Base-by-base conservation (phyloP, 106 monocot genomes). In the Acorus calamus region DNA sequence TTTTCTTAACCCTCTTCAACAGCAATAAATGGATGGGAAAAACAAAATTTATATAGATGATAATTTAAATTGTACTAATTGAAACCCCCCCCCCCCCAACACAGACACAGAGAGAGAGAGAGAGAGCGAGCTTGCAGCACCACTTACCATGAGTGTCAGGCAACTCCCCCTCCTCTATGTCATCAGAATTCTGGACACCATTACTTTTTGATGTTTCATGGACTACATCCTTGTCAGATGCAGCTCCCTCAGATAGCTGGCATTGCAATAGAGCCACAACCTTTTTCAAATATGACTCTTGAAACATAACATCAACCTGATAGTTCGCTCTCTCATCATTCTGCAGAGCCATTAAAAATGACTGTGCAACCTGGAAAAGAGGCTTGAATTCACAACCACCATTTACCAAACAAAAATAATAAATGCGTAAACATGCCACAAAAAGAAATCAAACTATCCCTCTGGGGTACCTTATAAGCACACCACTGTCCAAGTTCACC, bases 401-500 rank as follows among this genome's bases (percentile, higher is more conserved):
- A 28, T 28, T 28, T 28, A 52, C 50, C 71, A 60, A 49, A 44
- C 11, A 50, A 64, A 69, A 64, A 8, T 42, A 55, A 44, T n/a
- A 7, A 63, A 10, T 47, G 44, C 14, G n/a, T n/a, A 13, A 61
- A 53, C 14, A 49, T 2, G 45, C 13, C 65, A 70, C 41, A 5
- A 70, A 28, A 28, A 12, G 47, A 64, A 11, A 9, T 11, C 6
- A 44, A n/a, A 8, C 11, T 62, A 54, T 43, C 10, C 7, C 44
- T 28, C 9, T 47, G 74, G 42, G 41, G 14, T 74, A 96, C 96
- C 91, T 80, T 98, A 71, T 83, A 98, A 55, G 96, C 87, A 77
- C 96, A 98, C 96, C 96, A 98, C 51, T 98, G 96, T 47, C 96
- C 96, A 52, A 98, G 79, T 73, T 98, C 96, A 63, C 80, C 86